Conservation (phyloP, 805 yeast genomes). For the Sporopachydermia quercuum region DNA sequence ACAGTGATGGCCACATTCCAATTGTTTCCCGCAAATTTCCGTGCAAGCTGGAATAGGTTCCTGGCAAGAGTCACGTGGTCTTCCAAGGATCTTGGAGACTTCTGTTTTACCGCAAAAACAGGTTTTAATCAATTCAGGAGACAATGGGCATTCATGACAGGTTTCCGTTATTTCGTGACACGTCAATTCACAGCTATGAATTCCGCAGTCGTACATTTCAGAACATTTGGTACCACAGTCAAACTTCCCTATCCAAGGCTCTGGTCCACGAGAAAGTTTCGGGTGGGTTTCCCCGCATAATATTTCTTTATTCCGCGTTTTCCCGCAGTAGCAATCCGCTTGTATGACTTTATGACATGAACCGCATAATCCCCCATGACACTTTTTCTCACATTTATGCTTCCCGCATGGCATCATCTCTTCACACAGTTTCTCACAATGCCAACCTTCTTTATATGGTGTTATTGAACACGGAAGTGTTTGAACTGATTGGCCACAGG, state of each 20-base stretch:
- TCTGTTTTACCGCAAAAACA: constrained; percentile 72
- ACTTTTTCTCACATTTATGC: constrained; percentile 45
- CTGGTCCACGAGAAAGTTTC: constrained; percentile 7
- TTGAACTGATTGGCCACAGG: constrained; percentile 52
- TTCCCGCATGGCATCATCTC: constrained; percentile 54
- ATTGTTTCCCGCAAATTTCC: constrained; percentile 40
- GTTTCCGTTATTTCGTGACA: constrained; percentile 40
- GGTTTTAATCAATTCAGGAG: constrained; percentile 42
- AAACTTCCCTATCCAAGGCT: constrained; percentile 35
- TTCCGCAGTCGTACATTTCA: constrained; percentile 44
- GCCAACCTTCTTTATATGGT: constrained; percentile 53
- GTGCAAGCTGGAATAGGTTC: constrained; percentile 75
- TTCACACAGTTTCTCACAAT: constrained; percentile 47
- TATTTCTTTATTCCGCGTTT: constrained; percentile 28
- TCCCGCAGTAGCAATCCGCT: constrained; percentile 67
- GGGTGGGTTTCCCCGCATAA: constrained; percentile 24
- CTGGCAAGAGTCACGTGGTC: constrained; percentile 41
- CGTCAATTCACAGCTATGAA: constrained; percentile 32
- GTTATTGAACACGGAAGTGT: constrained; percentile 66
- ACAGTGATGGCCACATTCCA: constrained; percentile 66
- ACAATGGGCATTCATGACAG: constrained; percentile 37
- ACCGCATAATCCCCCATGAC: constrained; percentile 82
- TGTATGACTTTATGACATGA: constrained; percentile 36
- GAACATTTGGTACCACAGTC: constrained; percentile 31
- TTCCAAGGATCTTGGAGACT: constrained; percentile 23